These are phyloP conservation scores for Entomophthora muscae DNA, from an alignment of 371 early-diverging fungal genomes.

Conservation along the genomic window DNA sequence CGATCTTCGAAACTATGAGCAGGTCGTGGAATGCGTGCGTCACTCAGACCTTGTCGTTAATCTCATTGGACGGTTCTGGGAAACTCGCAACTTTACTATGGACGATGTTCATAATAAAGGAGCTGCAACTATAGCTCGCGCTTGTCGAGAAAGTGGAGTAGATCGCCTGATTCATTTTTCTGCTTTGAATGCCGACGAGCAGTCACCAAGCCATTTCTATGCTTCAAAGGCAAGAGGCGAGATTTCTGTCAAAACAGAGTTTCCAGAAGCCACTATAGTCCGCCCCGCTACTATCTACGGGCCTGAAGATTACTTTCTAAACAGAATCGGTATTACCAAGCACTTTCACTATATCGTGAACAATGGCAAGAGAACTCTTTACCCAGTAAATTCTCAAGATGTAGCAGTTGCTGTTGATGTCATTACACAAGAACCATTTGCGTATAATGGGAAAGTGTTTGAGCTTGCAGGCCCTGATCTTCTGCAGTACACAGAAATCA, in stretches of 20 bases:
- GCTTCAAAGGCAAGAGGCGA: constrained; percentile 84
- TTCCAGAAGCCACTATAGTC: constrained; percentile 86
- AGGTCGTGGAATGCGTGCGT: constrained; percentile 63
- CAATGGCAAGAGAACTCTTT: constrained; percentile 48
- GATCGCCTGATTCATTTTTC: constrained; percentile 80
- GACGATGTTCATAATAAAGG: constrained; percentile 72
- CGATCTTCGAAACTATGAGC: constrained; percentile 69
- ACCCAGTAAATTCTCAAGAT: constrained; percentile 77
- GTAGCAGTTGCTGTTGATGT: constrained; percentile 68
- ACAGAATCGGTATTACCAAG: constrained; percentile 57
- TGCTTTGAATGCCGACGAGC: constrained; percentile 58
- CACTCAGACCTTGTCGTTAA: constrained; percentile 92
- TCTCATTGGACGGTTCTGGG: constrained; percentile 79
- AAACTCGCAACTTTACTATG: constrained; percentile 84
- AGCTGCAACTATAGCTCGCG: constrained; percentile 62
- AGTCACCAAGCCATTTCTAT: constrained; percentile 61
- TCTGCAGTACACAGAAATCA: constrained; percentile 47
- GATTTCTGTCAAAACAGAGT: constrained; percentile 63
- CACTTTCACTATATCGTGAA: constrained; percentile 20
- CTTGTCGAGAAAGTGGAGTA: constrained; percentile 66
- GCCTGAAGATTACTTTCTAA: constrained; percentile 83
- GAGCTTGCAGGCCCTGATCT: constrained; percentile 80
- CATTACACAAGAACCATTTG: constrained; percentile 47
- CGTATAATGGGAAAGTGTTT: constrained; percentile 57
- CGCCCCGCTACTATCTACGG: constrained; percentile 83